Evolutionary conservation across 2,329 filamentous ascomycete species (phyloP).

Genomic region (Plenodomus lindquistii): DNA sequence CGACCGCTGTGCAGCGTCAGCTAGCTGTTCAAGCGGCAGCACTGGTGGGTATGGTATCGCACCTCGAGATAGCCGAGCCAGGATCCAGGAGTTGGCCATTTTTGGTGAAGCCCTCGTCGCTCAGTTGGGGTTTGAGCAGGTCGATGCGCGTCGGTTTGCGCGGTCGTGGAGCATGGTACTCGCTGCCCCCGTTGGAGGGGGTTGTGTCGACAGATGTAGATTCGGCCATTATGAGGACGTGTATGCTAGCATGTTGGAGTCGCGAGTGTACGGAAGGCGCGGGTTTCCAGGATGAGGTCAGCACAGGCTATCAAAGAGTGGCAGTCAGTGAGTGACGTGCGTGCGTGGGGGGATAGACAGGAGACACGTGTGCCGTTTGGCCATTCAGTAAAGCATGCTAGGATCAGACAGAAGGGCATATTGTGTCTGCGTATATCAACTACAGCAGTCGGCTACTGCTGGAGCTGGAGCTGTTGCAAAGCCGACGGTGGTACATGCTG

Average conservation of each 20-base stretch:
- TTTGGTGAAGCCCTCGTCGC: constrained; percentile 34
- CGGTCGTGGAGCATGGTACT: constrained; percentile 39
- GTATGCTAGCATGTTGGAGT: constrained; percentile 25
- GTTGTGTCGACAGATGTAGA: constrained; percentile 34
- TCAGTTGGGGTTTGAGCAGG: constrained; percentile 40
- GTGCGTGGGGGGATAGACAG: constrained; percentile 2
- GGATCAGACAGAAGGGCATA: background rate
- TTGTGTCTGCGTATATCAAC: background rate
- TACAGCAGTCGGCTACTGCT: background rate
- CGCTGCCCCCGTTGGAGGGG: constrained; percentile 26
- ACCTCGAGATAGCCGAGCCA: constrained; percentile 43
- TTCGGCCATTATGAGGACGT: constrained; percentile 34
- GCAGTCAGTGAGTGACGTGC: constrained; percentile 15
- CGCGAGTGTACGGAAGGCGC: constrained; percentile 9
- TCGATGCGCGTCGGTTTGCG: constrained; percentile 42
- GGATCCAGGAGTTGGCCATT: constrained; percentile 28
- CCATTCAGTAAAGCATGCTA: constrained; percentile 5
- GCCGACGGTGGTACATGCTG: background rate
- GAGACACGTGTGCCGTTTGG: constrained; percentile 2
- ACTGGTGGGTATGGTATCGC: constrained; percentile 69
- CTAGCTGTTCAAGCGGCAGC: constrained; percentile 34
- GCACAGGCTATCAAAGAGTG: constrained; percentile 30
- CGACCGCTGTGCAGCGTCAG: constrained; percentile 63
- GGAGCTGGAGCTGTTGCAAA: background rate
- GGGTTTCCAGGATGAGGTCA: constrained; percentile 27